A percentile compares a stretch with the other conserved stretches of the same genome.
Evolutionary conservation across 345 rosid genomes (phyloP).

Genomic region (Eucalyptus sp.): DNA sequence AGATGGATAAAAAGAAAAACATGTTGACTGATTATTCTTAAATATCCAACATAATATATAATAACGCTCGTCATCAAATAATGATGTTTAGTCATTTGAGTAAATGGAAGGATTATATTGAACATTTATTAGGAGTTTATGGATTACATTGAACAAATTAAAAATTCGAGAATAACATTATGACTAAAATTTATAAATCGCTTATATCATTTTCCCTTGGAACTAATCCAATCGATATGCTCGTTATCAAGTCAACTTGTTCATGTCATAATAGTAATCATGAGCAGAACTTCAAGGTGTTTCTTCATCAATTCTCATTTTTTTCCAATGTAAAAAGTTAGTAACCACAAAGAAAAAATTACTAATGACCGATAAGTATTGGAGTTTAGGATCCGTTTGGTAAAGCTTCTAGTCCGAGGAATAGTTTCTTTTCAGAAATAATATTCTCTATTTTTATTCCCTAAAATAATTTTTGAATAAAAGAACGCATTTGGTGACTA

Average conservation of each 20-base stretch:
- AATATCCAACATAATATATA: background rate
- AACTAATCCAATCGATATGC: background rate
- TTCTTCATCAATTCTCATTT: background rate
- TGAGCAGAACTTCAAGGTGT: background rate
- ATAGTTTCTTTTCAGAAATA: fast-evolving
- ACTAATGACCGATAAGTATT: background rate
- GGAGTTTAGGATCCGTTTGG: fast-evolving
- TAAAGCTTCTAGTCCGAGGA: fast-evolving
- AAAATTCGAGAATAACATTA: fast-evolving
- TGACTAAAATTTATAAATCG: no score
- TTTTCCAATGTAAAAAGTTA: background rate
- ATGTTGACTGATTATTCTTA: background rate
- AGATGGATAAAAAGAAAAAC: background rate
- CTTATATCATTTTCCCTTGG: background rate
- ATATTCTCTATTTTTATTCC: no score
- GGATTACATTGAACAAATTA: fast-evolving
- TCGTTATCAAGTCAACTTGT: background rate
- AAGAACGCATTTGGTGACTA: fast-evolving
- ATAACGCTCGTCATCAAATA: background rate
- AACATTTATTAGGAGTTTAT: fast-evolving
- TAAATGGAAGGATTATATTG: fast-evolving
- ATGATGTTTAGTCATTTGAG: background rate
- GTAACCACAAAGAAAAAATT: background rate
- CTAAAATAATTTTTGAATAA: fast-evolving
- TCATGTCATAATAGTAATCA: background rate